phyloP scores from a whole-genome alignment of 805 yeast genomes.

The Candida tammaniensis region DNA sequence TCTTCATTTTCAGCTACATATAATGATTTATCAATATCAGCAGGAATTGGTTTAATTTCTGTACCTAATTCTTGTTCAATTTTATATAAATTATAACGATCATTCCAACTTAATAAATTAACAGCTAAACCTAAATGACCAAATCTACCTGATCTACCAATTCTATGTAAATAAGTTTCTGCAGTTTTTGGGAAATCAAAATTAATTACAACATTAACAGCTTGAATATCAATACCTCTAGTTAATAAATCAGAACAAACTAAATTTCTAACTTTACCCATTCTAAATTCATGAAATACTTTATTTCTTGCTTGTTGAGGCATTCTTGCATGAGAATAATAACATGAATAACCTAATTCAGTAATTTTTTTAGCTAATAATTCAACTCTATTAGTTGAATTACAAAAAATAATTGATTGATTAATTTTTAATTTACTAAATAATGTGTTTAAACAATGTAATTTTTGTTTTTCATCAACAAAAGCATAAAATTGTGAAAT shows the following conservation, averaged over 20 bases:
- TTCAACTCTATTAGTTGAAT: conserved; percentile 95
- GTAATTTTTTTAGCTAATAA: conserved; percentile 93
- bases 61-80: conserved; percentile 97
- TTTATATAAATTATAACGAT: conserved; percentile 86
- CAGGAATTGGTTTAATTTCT: conserved; percentile 95
- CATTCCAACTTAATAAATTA: conserved; percentile 95
- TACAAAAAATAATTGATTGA: conserved; percentile 95
- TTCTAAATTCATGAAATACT: conserved; percentile 98
- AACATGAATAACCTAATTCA: conserved; percentile 94
- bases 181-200: conserved; percentile 98
- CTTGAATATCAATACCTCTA: conserved; percentile 98
- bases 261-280: conserved; percentile 93
- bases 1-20: conserved; percentile 81
- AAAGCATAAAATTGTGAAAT: conserved; percentile 98
- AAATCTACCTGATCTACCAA: conserved; percentile 98
- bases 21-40: conserved; percentile 81
- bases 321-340: conserved; percentile 96
- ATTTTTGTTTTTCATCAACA: conserved; percentile 93
- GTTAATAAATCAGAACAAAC: conserved; percentile 96
- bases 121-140: conserved; percentile 98
- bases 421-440: conserved; percentile 93
- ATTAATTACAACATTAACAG: conserved; percentile 96
- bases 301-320: conserved; percentile 95
- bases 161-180: conserved; percentile 96
- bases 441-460: conserved; percentile 92